phyloP scores from a whole-genome alignment of 2,329 filamentous ascomycete genomes.

The Lecanicillium sp. region DNA sequence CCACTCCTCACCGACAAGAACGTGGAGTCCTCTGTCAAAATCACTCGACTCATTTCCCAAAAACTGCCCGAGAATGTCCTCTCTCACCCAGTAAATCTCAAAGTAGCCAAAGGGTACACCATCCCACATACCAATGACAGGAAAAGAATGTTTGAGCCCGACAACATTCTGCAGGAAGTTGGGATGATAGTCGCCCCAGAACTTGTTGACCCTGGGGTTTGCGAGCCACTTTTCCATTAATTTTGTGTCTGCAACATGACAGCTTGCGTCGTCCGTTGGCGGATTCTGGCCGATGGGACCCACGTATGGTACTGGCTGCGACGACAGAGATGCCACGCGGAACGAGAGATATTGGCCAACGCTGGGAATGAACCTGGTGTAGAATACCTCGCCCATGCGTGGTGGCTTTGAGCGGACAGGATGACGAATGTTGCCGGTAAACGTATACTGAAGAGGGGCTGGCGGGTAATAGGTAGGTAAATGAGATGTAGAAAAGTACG shows the following conservation, averaged over 20 bases:
- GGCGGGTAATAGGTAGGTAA: slow-evolving; percentile 89
- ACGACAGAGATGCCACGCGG: slow-evolving; percentile 66
- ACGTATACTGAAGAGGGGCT: slow-evolving; percentile 69
- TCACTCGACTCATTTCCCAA: slow-evolving; percentile 60
- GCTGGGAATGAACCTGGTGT: slow-evolving; percentile 77
- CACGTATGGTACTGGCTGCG: slow-evolving; percentile 53
- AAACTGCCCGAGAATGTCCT: slow-evolving; percentile 68
- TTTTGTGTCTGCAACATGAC: slow-evolving; percentile 39
- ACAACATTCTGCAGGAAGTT: slow-evolving; percentile 61
- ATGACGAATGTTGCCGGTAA: slow-evolving; percentile 72
- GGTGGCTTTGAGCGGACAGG: slow-evolving; percentile 83
- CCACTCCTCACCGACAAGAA: slow-evolving; percentile 86
- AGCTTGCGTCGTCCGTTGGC: slow-evolving; percentile 31
- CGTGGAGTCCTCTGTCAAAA: slow-evolving; percentile 83
- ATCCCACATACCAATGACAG: slow-evolving; percentile 88
- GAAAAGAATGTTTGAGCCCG: slow-evolving; percentile 68
- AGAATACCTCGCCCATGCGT: slow-evolving; percentile 84
- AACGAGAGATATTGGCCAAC: slow-evolving; percentile 81
- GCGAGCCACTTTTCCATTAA: slow-evolving; percentile 85
- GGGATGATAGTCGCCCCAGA: slow-evolving; percentile 66
- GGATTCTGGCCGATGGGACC: slow-evolving; percentile 44
- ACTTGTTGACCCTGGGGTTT: slow-evolving; percentile 70
- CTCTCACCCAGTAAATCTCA: slow-evolving; percentile 97
- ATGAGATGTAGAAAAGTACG: slow-evolving; percentile 75
- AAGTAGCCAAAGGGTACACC: slow-evolving; percentile 95